Evolutionary conservation across 2,329 filamentous ascomycete genomes (phyloP), one percentile per base, ranked within the genome.

Genomic region (Phialemonium atrogriseum): DNA sequence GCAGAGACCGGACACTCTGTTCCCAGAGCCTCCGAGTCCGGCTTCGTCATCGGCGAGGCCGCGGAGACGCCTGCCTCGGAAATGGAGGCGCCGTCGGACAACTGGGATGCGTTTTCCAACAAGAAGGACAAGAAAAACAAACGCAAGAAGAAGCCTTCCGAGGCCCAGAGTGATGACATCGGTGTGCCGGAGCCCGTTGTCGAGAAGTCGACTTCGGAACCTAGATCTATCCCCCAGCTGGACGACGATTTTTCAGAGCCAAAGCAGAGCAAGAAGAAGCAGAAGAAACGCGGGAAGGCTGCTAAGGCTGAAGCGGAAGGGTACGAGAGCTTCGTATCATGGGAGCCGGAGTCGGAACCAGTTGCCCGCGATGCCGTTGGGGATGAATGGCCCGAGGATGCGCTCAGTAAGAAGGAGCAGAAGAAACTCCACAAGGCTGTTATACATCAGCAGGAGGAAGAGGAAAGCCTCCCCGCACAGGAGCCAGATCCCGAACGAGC

Each of bases 31-130:
- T 49, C 48, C 10, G 53, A 62, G 21, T 47, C 58, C 31, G 66
- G 63, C 1, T 66, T 64, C 40, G 55, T 66, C n/a, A 55, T 67
- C 26, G 64, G 60, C 9, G 68, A 75, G 40, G 49, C 64, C 9
- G 41, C 43, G 3, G 60, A 64, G 10, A 66, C 60, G 7, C 58
- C 60, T 9, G 48, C 50, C 26, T 48, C 58, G 38, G 51, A 60
- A 45, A 44, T 46, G 33, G 46, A 52, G 3, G 38, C 43, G 10
- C 27, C 40, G 14, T 37, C 32, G 5, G 42, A 49, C 5, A 40
- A 43, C 9, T 44, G 46, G 10, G 42, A 51, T 18, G 39, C 38
- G 4, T 37, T 40, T 23, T 46, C 51, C 2, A 47, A 50, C 35
- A 55, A 49, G 29, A 47, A 52, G 41, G 58, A 55, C 33, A 48